These are phyloP conservation scores for Nitzschia sp. DNA, from an alignment of 108 stramenopile genomes.

Conservation along the genomic window DNA sequence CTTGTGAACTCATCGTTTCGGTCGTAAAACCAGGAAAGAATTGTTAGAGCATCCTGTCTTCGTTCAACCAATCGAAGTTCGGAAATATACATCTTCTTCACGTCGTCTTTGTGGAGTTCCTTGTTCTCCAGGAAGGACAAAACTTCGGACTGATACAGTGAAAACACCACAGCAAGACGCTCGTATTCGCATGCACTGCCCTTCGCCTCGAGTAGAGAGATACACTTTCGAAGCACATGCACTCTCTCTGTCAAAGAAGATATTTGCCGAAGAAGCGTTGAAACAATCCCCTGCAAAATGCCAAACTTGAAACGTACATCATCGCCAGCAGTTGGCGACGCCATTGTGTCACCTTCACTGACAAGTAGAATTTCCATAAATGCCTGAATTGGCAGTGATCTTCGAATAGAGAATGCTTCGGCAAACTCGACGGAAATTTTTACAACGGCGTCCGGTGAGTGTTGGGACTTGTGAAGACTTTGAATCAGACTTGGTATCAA, in stretches of 20 bases:
- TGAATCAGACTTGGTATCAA: slow-evolving; percentile 39
- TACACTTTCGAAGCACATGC: slow-evolving; percentile 17
- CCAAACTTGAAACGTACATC: slow-evolving; percentile 46
- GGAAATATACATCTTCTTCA: slow-evolving; percentile 2
- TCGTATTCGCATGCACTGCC: slow-evolving; percentile 56
- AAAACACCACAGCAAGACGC: slow-evolving; percentile 50
- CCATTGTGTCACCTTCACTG: neutral
- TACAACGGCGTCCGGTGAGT: slow-evolving; percentile 9
- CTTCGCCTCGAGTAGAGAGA: slow-evolving; percentile 15
- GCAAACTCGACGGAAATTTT: slow-evolving; percentile 13
- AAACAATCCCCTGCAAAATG: slow-evolving; percentile 29
- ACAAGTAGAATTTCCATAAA: slow-evolving; percentile 27
- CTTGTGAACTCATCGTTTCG: slow-evolving; percentile 38
- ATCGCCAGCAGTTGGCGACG: neutral
- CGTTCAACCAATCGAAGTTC: slow-evolving; percentile 67
- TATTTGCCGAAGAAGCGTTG: slow-evolving; percentile 35
- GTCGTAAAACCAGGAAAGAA: slow-evolving; percentile 70
- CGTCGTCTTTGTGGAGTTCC: slow-evolving; percentile 5
- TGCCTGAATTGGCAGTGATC: slow-evolving; percentile 4
- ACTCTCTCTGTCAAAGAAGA: slow-evolving; percentile 11
- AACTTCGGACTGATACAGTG: slow-evolving; percentile 52
- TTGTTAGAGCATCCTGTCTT: slow-evolving; percentile 67
- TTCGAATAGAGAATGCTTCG: slow-evolving; percentile 17
- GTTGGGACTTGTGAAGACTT: slow-evolving; percentile 15
- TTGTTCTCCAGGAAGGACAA: slow-evolving; percentile 24